Base-by-base conservation (phyloP, 352 stramenopile species). In the Blastocystis sp. region DNA sequence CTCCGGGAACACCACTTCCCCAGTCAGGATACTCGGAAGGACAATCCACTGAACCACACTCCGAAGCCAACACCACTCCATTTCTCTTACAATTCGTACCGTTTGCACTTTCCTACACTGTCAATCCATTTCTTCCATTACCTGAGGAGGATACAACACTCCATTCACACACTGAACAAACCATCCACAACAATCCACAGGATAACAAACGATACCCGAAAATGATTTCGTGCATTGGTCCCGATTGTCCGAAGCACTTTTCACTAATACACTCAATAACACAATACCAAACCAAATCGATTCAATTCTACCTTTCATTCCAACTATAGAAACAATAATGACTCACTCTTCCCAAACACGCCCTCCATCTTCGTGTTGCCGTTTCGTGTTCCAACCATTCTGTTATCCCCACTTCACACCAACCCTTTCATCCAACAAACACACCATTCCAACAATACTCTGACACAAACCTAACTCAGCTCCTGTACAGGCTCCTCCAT, bases 151-250 rank as follows among this genome's bases (percentile, higher is more conserved):
- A 81, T 81, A 67, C 11, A 81, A 16, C 18, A 67, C 49, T 64
- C 69, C 69, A 57, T 81, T 57, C 44, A 67, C 69, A 81, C 69
- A 81, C 42, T 81, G 69, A 27, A 81, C 69, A 27, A 81, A 81
- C 11, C 54, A 27, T n/a, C 38, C 18, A 24, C 69, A 81, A 67
- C 69, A 81, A 38, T 81, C 69, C 36, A 81, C 24, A 8, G 69
- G 69, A 57, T 81, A 81, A 42, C 69, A 81, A 8, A 81, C 54
- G 6, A 81, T 67, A 21, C 69, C 69, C 16, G 34, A 59, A 81
- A 81, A 81, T 44, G 27, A 40, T 8, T n/a, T 14, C 18, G n/a
- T 67, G 34, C 69, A 81, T 29, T 81, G 69, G 18, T 67, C 69
- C 18, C 69, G 49, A 46, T 81, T 81, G 21, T 81, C 69, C 18